Conservation (phyloP, 495 filamentous ascomycete species). For the Pseudomonodictys pantanalensis region DNA sequence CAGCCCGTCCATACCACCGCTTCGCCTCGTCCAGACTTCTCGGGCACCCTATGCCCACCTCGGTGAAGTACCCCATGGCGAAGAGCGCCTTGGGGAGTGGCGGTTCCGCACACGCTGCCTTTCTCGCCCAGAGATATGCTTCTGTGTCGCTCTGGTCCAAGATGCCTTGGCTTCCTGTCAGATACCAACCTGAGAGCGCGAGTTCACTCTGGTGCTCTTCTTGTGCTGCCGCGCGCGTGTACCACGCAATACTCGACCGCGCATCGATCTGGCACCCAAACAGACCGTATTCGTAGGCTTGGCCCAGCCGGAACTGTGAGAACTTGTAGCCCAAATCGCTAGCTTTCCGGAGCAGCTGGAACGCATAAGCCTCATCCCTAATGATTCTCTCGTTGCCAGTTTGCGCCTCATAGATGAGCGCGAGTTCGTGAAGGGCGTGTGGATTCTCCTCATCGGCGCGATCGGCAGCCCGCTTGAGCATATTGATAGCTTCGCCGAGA, state of each 20-base stretch:
- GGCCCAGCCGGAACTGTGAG: constrained; percentile 85
- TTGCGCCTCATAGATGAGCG: constrained; percentile 72
- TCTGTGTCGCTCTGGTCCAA: constrained; percentile 91
- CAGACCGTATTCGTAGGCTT: constrained; percentile 84
- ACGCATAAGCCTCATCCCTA: constrained; percentile 75
- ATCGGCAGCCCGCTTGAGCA: constrained; percentile 91
- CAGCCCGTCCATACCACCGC: constrained; percentile 96
- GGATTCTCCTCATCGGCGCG: constrained; percentile 86
- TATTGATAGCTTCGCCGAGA: constrained; percentile 77
- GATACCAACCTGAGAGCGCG: constrained; percentile 91
- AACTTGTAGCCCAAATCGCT: constrained; percentile 91
- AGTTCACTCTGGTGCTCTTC: constrained; percentile 94
- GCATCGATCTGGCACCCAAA: constrained; percentile 80
- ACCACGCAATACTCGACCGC: constrained; percentile 83
- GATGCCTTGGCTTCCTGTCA: constrained; percentile 85
- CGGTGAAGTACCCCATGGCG: constrained; percentile 97
- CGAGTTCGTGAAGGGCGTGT: constrained; percentile 91
- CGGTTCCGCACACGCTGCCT: constrained; percentile 74
- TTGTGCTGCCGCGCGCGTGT: constrained; percentile 85
- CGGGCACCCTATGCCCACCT: constrained; percentile 86
- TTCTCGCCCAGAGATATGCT: constrained; percentile 94
- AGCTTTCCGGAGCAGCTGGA: constrained; percentile 78
- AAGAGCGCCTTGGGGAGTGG: constrained; percentile 85
- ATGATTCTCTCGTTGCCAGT: constrained; percentile 67
- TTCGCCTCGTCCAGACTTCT: constrained; percentile 91